phyloP scores from a whole-genome alignment of 495 filamentous ascomycete genomes.

The Hypoxylon subgilvum region DNA sequence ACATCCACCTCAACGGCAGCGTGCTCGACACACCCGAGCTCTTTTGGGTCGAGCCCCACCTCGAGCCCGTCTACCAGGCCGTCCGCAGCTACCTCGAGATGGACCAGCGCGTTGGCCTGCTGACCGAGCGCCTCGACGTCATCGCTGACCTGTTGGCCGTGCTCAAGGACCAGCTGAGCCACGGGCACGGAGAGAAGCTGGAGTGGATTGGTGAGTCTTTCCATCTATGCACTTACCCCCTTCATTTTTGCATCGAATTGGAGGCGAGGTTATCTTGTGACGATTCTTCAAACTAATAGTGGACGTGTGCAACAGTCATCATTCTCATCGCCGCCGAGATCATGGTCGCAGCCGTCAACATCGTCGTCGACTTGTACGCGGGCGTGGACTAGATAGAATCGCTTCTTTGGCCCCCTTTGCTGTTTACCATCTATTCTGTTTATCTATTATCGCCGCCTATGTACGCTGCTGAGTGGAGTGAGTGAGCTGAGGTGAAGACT shows the following conservation, averaged over 20 bases:
- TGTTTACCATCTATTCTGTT: too few species aligned
- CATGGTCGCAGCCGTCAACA: slow-evolving; percentile 91
- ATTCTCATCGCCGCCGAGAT: slow-evolving; percentile 96
- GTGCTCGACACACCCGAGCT: slow-evolving; percentile 97
- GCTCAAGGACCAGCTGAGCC: slow-evolving; percentile 92
- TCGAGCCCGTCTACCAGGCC: slow-evolving; percentile 94
- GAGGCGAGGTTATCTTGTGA: not conserved
- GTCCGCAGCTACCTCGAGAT: slow-evolving; percentile 96
- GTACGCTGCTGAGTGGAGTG: too few species aligned
- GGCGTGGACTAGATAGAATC: slow-evolving; percentile 80
- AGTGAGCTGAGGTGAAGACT: too few species aligned
- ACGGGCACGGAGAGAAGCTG: slow-evolving; percentile 92
- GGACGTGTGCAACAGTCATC: slow-evolving; percentile 84
- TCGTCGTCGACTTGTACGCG: slow-evolving; percentile 91
- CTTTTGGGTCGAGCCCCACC: slow-evolving; percentile 96
- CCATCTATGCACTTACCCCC: not conserved
- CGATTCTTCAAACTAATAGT: too few species aligned
- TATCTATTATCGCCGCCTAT: too few species aligned
- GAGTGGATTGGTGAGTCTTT: slow-evolving; percentile 86
- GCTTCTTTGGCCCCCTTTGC: too few species aligned
- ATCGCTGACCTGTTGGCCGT: slow-evolving; percentile 94
- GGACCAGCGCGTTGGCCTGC: slow-evolving; percentile 88
- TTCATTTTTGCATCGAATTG: not conserved
- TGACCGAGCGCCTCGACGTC: slow-evolving; percentile 89
- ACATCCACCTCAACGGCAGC: slow-evolving; percentile 94